Evolutionary conservation across 306 rosid genomes (phyloP), one percentile per base, ranked within the genome.

Genomic region (Betula pendula): DNA sequence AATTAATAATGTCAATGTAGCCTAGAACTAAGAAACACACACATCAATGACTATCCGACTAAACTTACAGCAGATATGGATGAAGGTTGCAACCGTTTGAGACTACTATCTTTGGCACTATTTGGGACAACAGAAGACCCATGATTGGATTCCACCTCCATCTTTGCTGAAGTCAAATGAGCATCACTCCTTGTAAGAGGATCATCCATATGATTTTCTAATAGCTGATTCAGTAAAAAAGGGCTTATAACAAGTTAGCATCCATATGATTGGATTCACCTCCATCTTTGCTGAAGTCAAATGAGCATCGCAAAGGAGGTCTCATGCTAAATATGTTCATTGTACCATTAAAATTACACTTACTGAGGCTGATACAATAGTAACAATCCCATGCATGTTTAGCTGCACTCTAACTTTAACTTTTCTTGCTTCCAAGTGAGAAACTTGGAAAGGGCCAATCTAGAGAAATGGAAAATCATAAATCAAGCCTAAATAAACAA

Each of bases 401-500:
- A 87, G 75, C 13, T 71, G 84, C 72, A 87, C 78, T 87, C 75
- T 87, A 75, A 87, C 85, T 82, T 87, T 87, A 73, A 87, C 73
- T 80, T 80, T 85, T 72, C 82, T 43, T 71, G 79, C 82, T 43
- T 81, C 81, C 8, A 77, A 68, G 40, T 52, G 76, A 48, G 79
- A 68, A 56, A 81, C 83, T 75, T 80, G 82, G 77, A 87, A 56
- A 68, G 91, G 87, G 52, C 87, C 91, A 75, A 87, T 78, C 91
- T 87, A 31, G 44, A 62, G n/a, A 31, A 62, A 62, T 62, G 2
- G 42, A 60, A 60, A 22, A 62, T 13, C 20, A 62, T 25, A 29
- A 31, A 62, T 62, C 22, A 16, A 62, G 68, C 11, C n/a, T 29
- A 31, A 31, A 62, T 6, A 62, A 62, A 62, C 68, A 35, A 31